Percentiles rank a stretch among this genome's conserved stretches.
Evolutionary conservation across 352 stramenopile genomes (phyloP).

Genomic region (Pythium aristosporum): DNA sequence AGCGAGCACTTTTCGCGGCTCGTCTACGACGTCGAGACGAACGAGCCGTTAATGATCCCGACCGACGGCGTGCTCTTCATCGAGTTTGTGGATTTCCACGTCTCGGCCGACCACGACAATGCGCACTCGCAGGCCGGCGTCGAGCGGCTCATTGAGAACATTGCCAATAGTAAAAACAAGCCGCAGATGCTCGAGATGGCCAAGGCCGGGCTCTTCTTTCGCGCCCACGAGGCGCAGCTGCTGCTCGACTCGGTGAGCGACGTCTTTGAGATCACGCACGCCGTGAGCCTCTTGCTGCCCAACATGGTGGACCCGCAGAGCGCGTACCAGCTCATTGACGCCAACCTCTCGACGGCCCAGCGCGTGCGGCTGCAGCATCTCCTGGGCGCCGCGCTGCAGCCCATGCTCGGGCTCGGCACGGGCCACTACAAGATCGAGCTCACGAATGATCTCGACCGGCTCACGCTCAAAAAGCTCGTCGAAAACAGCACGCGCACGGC

Average conservation of each 20-base stretch:
- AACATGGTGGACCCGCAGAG: conserved; percentile 75
- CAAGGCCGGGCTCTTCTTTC: conserved; percentile 73
- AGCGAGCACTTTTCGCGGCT: conserved; percentile 44
- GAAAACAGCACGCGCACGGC: conserved; percentile 78
- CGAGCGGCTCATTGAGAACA: conserved; percentile 76
- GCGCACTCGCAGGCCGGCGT: conserved; percentile 66
- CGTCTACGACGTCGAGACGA: conserved; percentile 65
- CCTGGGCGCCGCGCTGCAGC: conserved; percentile 55
- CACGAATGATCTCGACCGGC: conserved; percentile 57
- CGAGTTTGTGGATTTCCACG: conserved; percentile 78
- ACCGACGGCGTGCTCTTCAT: conserved; percentile 54
- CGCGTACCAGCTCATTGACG: conserved; percentile 60
- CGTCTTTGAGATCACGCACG: conserved; percentile 60
- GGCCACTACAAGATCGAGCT: conserved; percentile 75
- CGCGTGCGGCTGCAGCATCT: conserved; percentile 65
- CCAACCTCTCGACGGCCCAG: conserved; percentile 50
- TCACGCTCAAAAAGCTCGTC: conserved; percentile 70
- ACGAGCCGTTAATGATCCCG: conserved; percentile 58
- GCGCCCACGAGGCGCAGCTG: conserved; percentile 59
- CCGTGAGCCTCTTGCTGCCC: conserved; percentile 59
- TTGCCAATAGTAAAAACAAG: conserved; percentile 74
- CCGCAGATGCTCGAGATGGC: conserved; percentile 78
- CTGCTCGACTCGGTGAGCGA: conserved; percentile 67
- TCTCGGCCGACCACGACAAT: conserved; percentile 63
- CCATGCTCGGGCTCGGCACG: conserved; percentile 57